Base-by-base conservation (phyloP, 176 grass and related monocot genomes). In the Alopecurus myosuroides region DNA sequence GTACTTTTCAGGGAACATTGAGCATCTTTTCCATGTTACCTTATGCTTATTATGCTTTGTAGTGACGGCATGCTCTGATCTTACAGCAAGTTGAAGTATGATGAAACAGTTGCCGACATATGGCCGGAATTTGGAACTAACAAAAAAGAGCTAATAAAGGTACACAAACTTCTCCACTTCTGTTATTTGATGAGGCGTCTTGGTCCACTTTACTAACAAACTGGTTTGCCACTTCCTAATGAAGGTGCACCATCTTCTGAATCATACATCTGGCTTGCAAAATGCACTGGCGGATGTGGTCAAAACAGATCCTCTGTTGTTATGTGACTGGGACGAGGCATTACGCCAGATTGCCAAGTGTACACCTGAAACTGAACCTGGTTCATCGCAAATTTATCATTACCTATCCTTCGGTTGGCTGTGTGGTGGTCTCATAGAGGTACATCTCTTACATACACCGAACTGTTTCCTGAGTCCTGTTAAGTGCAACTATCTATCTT, bases 321-420 rank as follows among this genome's bases (percentile, higher is more conserved):
- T 98, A 86, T 98, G 91, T 50, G 91, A 98, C 65, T 98, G 97
- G 97, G 97, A 94, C 79, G 89, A 94, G 70, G 86, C 90, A 82
- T 82, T 96, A 52, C 81, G 65, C 29, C 88, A 75, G 71, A 84
- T 92, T 80, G 65, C 86, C 40, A 85, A 65, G 37, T 88, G 83
- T 89, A 41, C 84, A 67, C 88, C 93, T 84, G 91, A 95, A 74
- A 96, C 81, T 18, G 93, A 98, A 74, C 97, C 93, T 67, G 97
- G 93, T 89, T 95, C 88, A 5, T 64, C 87, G 25, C 97, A 98
- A 80, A 72, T 90, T 57, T 98, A 98, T 81, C 97, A 98, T 55
- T 98, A 94, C 36, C 84, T 98, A 56, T 98, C 97, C 51, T 98
- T 98, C 81, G 97, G 97, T 85, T 98, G 97, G 97, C 85, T 98